These are phyloP conservation scores for Glaciozyma antarctica DNA, from an alignment of 768 basidiomycete genomes.

Conservation along the genomic window DNA sequence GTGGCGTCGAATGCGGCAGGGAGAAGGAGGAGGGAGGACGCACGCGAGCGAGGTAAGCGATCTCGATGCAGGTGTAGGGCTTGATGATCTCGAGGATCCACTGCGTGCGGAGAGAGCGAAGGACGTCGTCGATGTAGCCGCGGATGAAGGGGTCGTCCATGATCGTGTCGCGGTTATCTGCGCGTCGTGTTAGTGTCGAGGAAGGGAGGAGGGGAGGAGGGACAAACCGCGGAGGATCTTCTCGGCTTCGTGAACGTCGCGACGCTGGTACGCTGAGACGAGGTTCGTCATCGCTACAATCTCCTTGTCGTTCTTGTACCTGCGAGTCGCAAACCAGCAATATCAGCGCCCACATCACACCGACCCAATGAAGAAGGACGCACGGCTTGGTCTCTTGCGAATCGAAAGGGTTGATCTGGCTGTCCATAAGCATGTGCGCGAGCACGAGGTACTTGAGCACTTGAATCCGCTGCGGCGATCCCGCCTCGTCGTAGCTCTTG, in stretches of 20 bases:
- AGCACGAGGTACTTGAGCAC: conserved; percentile 96
- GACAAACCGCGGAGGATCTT: conserved; percentile 74
- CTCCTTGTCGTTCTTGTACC: conserved; percentile 90
- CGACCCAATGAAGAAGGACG: not conserved
- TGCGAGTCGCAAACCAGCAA: conserved; percentile 40
- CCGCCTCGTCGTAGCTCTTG: conserved; percentile 96
- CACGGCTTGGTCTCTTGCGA: conserved; percentile 99
- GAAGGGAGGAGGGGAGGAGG: not conserved
- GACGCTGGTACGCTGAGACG: conserved; percentile 89
- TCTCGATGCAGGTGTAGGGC: conserved; percentile 88
- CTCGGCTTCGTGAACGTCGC: conserved; percentile 95
- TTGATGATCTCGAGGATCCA: conserved; percentile 97
- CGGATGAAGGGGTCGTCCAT: conserved; percentile 93
- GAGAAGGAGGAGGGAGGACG: conserved; percentile 18
- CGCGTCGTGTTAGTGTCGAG: not conserved
- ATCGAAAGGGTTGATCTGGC: conserved; percentile 98
- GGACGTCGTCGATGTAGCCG: conserved; percentile 88
- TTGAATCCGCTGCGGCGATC: conserved; percentile 90
- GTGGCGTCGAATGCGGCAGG: not conserved
- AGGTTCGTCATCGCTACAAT: conserved; percentile 97
- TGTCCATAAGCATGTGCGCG: conserved; percentile 95
- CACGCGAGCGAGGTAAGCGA: conserved; percentile 86
- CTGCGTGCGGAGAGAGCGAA: conserved; percentile 86
- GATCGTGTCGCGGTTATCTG: conserved; percentile 88
- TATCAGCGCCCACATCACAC: no score